Base-by-base conservation (phyloP, 495 filamentous ascomycete genomes). In the Xylaria flabelliformis region DNA sequence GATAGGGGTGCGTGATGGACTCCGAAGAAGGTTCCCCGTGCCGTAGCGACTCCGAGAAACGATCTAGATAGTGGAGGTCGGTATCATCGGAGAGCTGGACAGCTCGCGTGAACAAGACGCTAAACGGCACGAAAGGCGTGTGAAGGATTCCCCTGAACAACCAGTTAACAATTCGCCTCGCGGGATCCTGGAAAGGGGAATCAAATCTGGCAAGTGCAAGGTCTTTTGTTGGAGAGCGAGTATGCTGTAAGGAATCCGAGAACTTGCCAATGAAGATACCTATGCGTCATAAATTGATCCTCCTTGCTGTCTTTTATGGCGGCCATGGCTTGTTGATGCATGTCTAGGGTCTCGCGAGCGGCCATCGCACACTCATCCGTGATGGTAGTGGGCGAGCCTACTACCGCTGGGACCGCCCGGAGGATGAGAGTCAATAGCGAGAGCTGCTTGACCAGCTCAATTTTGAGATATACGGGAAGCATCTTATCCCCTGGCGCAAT, bases 71-170 rank as follows among this genome's bases (percentile, higher is more conserved):
- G 44, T 12, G 62, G 41, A 79, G 65, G 41, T 79, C 76, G 21
- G 58, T 36, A 13, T 42, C 29, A 53, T 80, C 78, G 15, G 58
- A 69, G 48, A 75, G 55, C 62, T 77, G 76, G 56, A 78, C 74
- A n/a, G 71, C 59, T n/a, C 69, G 74, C 0, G 74, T 75, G 67
- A 80, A 77, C 4, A 78, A 68, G 46, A 80, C 75, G 59, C 66
- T 75, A 41, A 80, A 80, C 66, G 78, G 74, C 46, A 77, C 76
- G 63, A 80, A 80, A 44, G 78, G 74, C 44, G 44, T 56, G 59
- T 78, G 61, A 26, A 80, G 34, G 53, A 80, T 75, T 13, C 72
- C 72, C 78, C 78, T 78, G 58, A 34, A 51, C 13, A 65, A 24
- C 32, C n/a, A 13, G 62, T 70, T 46, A 72, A 32, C 58, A 21